A percentile compares a stretch with the other conserved stretches of the same genome.
These are phyloP conservation scores for Apiospora pterosperma DNA, from an alignment of 2,329 filamentous ascomycete species.

Conservation along the genomic window DNA sequence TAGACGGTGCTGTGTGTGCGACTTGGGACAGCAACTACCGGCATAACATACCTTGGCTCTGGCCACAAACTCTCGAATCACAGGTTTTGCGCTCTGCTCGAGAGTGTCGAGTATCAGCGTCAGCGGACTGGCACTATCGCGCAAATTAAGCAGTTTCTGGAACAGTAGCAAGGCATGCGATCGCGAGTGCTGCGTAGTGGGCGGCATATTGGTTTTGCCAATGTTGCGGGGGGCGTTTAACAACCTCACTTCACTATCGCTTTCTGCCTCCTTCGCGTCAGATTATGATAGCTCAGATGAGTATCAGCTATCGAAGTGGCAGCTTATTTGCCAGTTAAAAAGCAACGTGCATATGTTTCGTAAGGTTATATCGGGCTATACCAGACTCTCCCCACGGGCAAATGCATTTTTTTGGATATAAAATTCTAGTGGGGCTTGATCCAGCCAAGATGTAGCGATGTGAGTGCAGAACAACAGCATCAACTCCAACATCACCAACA, in stretches of 20 bases:
- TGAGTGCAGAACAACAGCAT: neutral
- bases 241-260: neutral
- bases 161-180: conserved; percentile 83
- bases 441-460: neutral
- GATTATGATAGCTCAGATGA: neutral
- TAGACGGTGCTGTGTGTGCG: neutral
- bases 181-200: conserved; percentile 63
- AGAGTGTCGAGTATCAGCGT: conserved; percentile 82
- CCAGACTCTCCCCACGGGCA: neutral
- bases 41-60: conserved; percentile 62
- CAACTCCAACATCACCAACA: neutral
- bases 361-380: neutral
- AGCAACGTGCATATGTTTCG: too few species aligned
- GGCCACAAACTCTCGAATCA: conserved; percentile 70
- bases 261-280: neutral
- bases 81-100: conserved; percentile 71
- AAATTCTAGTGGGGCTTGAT: neutral
- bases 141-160: conserved; percentile 74
- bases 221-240: neutral
- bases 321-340: neutral
- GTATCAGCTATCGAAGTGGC: neutral
- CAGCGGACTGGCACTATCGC: conserved; percentile 79
- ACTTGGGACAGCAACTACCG: neutral
- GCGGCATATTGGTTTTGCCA: conserved; percentile 44
- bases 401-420: neutral